Percentiles rank a stretch among this genome's conserved stretches.
Evolutionary conservation across 1,284 basidiomycete genomes (phyloP).

Genomic region (Prillingera fragicola): DNA sequence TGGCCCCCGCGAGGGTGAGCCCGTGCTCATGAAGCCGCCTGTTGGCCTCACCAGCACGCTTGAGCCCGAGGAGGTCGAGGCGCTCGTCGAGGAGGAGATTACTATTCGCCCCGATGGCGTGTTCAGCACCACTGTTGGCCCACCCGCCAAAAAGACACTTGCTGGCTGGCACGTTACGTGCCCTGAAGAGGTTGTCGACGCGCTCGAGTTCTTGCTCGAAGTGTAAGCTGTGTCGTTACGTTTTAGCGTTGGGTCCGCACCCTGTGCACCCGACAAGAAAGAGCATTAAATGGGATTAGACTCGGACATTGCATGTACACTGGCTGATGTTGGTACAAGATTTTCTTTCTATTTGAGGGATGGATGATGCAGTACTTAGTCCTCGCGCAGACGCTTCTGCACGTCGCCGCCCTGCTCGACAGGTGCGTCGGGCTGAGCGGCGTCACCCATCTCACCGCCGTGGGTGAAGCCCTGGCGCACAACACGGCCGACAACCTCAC

Average conservation of each 20-base stretch:
- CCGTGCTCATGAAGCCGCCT: slow-evolving; percentile 63
- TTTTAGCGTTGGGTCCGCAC: neutral
- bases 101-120: slow-evolving; percentile 62
- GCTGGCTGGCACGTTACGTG: slow-evolving; percentile 80
- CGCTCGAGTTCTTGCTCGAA: slow-evolving; percentile 35
- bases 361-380: neutral
- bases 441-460: slow-evolving; percentile 15
- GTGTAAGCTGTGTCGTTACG: neutral
- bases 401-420: slow-evolving; percentile 6
- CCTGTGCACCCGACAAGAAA: no score
- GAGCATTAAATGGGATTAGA: no score
- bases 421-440: no score
- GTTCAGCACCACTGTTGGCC: slow-evolving; percentile 82
- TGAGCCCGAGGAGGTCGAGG: slow-evolving; percentile 45
- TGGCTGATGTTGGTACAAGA: neutral
- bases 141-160: slow-evolving; percentile 76
- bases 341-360: neutral
- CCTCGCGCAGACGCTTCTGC: slow-evolving; percentile 14
- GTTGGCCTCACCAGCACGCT: slow-evolving; percentile 60
- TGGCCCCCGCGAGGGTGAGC: slow-evolving; percentile 48
- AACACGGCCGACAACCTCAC: slow-evolving; percentile 39
- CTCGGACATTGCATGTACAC: neutral
- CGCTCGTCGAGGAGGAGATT: slow-evolving; percentile 57
- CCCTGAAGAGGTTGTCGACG: slow-evolving; percentile 47
- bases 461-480: slow-evolving; percentile 35